These are phyloP conservation scores for Fomitopsis betulina DNA, from an alignment of 1,284 basidiomycete genomes.

Conservation along the genomic window DNA sequence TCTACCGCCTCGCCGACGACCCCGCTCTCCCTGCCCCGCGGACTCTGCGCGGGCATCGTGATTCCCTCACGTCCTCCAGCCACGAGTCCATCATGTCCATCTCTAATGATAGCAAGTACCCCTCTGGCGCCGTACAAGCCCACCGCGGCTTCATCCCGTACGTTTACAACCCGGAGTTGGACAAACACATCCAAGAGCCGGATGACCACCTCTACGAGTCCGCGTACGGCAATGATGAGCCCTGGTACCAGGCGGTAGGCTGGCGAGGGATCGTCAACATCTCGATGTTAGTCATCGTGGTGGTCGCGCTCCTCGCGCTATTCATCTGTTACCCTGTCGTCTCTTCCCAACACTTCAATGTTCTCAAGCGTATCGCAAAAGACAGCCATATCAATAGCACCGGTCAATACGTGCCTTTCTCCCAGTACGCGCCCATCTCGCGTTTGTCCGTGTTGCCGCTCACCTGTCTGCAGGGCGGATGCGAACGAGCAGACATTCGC, in stretches of 20 bases:
- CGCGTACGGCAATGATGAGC: conserved; percentile 31
- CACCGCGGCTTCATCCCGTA: conserved; percentile 56
- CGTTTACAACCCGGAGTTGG: conserved; percentile 59
- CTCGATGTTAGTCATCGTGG: conserved; percentile 41
- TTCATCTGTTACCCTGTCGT: conserved; percentile 82
- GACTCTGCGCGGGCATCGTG: conserved; percentile 21
- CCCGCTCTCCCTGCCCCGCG: conserved; percentile 27
- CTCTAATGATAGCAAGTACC: conserved; percentile 61
- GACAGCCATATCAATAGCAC: conserved; percentile 68
- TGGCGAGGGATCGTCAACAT: conserved; percentile 45
- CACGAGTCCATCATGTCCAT: conserved; percentile 50
- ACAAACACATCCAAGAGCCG: conserved; percentile 63
- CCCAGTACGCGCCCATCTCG: conserved; percentile 10
- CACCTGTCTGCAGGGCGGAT: neutral
- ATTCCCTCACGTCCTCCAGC: conserved; percentile 38
- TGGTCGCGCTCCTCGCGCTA: conserved; percentile 44
- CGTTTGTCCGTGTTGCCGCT: neutral
- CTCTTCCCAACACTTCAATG: conserved; percentile 42
- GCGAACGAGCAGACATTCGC: neutral
- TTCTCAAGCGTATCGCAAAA: conserved; percentile 50
- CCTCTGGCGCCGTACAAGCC: conserved; percentile 32
- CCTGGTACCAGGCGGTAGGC: conserved; percentile 16
- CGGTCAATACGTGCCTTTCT: conserved; percentile 36
- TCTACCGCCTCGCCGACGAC: conserved; percentile 51
- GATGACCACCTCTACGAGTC: conserved; percentile 48